These are phyloP conservation scores for Passiflora organensis DNA, from an alignment of 345 rosid species.

Conservation along the genomic window DNA sequence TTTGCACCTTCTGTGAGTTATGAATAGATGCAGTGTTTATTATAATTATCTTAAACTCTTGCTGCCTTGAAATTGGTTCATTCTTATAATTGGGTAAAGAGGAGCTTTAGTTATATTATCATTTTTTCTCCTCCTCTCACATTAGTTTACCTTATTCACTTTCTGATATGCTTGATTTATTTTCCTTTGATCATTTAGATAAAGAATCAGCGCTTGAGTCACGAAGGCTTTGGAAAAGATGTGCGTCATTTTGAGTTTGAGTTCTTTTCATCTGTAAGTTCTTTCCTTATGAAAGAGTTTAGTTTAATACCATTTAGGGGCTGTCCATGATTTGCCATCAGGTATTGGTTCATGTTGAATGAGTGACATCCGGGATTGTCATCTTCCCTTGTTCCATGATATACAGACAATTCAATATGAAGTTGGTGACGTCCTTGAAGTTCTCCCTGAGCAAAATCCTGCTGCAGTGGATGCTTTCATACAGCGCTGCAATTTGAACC, in stretches of 20 bases:
- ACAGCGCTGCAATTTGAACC: constrained; percentile 65
- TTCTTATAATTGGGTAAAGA: background rate
- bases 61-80: too few species aligned
- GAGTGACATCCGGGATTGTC: background rate
- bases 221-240: constrained; percentile 57
- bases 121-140: background rate
- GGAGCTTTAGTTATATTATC: background rate
- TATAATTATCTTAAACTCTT: too few species aligned
- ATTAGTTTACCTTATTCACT: background rate
- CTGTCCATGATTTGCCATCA: background rate
- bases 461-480: constrained; percentile 65
- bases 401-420: constrained; percentile 50
- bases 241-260: constrained; percentile 92
- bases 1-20: too few species aligned
- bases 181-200: constrained; percentile 33
- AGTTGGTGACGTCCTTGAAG: constrained; percentile 84
- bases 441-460: constrained; percentile 72
- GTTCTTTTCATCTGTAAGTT: constrained; percentile 61
- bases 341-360: background rate
- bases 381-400: constrained; percentile 2
- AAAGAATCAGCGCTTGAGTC: constrained; percentile 56
- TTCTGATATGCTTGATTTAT: background rate
- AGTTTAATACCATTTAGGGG: background rate
- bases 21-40: too few species aligned
- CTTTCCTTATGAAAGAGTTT: constrained; percentile 10